These are phyloP conservation scores for Corrigiola litoralis DNA, from an alignment of 179 eudicot genomes.

Conservation along the genomic window DNA sequence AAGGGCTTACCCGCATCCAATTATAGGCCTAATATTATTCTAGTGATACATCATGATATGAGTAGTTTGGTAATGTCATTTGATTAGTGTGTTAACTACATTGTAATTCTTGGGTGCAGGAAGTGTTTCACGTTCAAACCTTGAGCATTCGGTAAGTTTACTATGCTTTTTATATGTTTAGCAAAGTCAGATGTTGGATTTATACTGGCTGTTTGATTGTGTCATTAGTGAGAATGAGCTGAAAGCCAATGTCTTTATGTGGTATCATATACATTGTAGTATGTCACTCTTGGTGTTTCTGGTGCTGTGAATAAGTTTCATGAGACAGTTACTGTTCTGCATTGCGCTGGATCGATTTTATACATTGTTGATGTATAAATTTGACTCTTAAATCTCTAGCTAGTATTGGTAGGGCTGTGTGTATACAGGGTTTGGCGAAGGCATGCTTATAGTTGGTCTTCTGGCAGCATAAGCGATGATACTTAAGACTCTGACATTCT, in stretches of 20 bases:
- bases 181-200: not conserved
- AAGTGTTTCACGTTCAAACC: slow-evolving; percentile 16
- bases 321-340: too few relatives aligned
- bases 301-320: too few relatives aligned
- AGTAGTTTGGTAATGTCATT: not conserved
- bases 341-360: too few relatives aligned
- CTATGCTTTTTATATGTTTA: not conserved
- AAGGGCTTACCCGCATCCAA: too few relatives aligned
- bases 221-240: not conserved
- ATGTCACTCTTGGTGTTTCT: too few relatives aligned
- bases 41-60: too few relatives aligned
- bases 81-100: not conserved
- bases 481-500: too few relatives aligned
- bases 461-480: not conserved
- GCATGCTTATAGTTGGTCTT: not conserved
- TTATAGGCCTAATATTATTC: too few relatives aligned
- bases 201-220: not conserved
- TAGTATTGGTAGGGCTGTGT: too few relatives aligned
- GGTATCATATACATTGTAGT: not conserved
- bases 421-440: not conserved
- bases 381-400: too few relatives aligned
- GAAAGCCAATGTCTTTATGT: not conserved
- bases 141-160: slow-evolving; percentile 29
- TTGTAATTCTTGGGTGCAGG: slow-evolving; percentile 22
- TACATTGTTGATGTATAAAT: too few relatives aligned